Evolutionary conservation across 2,329 filamentous ascomycete genomes (phyloP).

Genomic region (Colletotrichum siamense): DNA sequence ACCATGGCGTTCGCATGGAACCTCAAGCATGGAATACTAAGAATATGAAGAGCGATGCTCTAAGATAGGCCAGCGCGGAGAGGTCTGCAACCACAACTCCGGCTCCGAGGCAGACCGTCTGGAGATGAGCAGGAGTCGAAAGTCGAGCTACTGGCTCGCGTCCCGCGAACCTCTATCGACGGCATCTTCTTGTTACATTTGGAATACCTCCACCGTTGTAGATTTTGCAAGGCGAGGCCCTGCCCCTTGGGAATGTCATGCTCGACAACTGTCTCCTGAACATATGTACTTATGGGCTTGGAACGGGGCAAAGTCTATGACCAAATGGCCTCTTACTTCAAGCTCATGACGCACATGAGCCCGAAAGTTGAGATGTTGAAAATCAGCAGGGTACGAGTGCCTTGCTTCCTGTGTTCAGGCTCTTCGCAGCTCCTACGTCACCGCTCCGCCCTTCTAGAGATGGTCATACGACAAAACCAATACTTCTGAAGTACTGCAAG

Average conservation of each 20-base stretch:
- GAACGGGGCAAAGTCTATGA: not conserved
- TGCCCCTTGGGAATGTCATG: not conserved
- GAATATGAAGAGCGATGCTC: not conserved
- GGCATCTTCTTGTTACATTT: too few relatives aligned
- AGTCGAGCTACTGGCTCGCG: not conserved
- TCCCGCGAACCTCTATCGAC: not conserved
- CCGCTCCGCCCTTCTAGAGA: not conserved
- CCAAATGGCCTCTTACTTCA: conserved; percentile 18
- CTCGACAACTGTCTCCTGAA: not conserved
- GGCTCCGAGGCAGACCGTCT: not conserved
- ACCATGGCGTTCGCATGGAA: not conserved
- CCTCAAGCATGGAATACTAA: not conserved
- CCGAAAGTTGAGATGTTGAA: conserved; percentile 38
- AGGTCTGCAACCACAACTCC: not conserved
- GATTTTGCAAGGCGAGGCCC: not conserved
- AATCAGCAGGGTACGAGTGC: conserved; percentile 38
- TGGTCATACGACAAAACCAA: too few relatives aligned
- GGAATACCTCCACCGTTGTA: not conserved
- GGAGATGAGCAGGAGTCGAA: not conserved
- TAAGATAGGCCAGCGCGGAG: not conserved
- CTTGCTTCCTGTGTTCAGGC: conserved; percentile 28
- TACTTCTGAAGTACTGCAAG: too few relatives aligned
- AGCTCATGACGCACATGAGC: conserved; percentile 30
- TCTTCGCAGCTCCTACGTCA: not conserved
- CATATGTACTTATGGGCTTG: not conserved